phyloP scores from a whole-genome alignment of 139 green algal genomes.

The Coelastrella sp. region DNA sequence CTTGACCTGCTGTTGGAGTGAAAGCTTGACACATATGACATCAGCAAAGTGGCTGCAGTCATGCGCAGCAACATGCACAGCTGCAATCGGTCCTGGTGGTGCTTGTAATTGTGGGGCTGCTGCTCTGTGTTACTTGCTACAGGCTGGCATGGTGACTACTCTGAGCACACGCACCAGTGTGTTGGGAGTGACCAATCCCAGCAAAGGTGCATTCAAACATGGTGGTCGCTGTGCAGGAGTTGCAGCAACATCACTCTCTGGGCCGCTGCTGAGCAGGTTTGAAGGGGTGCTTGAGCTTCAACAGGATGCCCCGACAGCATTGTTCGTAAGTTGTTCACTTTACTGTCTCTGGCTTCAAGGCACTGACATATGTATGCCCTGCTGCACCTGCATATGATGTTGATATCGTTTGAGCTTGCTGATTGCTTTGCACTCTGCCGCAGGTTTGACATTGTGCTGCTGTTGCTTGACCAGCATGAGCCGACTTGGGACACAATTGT shows the following conservation, averaged over 20 bases:
- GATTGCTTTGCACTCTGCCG: constrained; percentile 65
- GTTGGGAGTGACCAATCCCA: constrained; percentile 82
- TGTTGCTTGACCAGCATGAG: constrained; percentile 78
- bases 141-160: constrained; percentile 92
- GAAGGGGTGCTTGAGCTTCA: no score
- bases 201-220: constrained; percentile 54
- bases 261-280: constrained; percentile 78
- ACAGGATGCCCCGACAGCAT: no score
- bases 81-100: no score
- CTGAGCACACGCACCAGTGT: constrained; percentile 82
- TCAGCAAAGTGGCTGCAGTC: no score
- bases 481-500: constrained; percentile 78
- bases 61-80: no score
- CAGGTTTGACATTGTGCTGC: constrained; percentile 94
- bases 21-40: no score
- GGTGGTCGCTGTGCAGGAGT: constrained; percentile 4
- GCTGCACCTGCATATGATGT: background rate
- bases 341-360: background rate
- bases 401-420: constrained; percentile 18
- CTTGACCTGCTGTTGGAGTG: no score
- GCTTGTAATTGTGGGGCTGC: no score
- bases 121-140: background rate
- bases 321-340: no score
- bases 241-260: constrained; percentile 57
- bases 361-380: background rate